These are phyloP conservation scores for Tinospora cordifolia DNA, from an alignment of 164 flowering plant species.

Conservation along the genomic window DNA sequence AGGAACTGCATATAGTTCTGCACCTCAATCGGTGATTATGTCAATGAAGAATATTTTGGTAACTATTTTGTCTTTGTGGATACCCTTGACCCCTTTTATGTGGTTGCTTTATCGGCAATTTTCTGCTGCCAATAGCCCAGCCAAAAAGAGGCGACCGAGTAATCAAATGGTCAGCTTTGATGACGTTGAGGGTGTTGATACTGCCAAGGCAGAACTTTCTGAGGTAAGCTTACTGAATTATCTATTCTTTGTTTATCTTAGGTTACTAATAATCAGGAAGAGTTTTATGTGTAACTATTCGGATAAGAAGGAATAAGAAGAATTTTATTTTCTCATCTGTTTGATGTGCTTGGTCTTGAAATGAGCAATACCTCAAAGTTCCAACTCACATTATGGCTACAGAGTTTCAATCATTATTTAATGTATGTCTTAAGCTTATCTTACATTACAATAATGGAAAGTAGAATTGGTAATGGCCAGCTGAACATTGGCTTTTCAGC, in stretches of 20 bases:
- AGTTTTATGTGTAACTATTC: too few relatives aligned
- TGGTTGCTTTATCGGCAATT: slow-evolving; percentile 91
- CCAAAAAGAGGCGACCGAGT: slow-evolving; percentile 58
- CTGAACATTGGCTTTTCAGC: too few relatives aligned
- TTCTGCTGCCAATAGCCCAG: slow-evolving; percentile 75
- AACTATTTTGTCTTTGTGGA: slow-evolving; percentile 76
- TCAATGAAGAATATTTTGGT: slow-evolving; percentile 59
- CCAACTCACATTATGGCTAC: too few relatives aligned
- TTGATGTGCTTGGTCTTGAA: too few relatives aligned
- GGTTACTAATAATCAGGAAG: background rate
- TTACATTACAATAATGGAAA: too few relatives aligned
- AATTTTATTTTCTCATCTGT: too few relatives aligned
- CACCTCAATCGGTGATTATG: slow-evolving; percentile 67
- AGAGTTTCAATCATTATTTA: too few relatives aligned
- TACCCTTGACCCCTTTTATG: slow-evolving; percentile 88
- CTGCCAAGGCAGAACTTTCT: slow-evolving; percentile 89
- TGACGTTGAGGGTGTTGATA: slow-evolving; percentile 95
- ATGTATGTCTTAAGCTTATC: too few relatives aligned
- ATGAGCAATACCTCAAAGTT: too few relatives aligned
- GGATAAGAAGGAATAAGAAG: too few relatives aligned
- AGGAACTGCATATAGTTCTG: slow-evolving; percentile 69
- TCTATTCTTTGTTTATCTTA: background rate
- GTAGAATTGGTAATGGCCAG: too few relatives aligned
- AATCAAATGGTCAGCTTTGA: slow-evolving; percentile 62
- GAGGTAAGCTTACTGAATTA: slow-evolving; percentile 46